Percentiles rank a stretch among this genome's conserved stretches.
Evolutionary conservation across 805 yeast genomes (phyloP).

Genomic region (Saccharomycopsis javanensis): DNA sequence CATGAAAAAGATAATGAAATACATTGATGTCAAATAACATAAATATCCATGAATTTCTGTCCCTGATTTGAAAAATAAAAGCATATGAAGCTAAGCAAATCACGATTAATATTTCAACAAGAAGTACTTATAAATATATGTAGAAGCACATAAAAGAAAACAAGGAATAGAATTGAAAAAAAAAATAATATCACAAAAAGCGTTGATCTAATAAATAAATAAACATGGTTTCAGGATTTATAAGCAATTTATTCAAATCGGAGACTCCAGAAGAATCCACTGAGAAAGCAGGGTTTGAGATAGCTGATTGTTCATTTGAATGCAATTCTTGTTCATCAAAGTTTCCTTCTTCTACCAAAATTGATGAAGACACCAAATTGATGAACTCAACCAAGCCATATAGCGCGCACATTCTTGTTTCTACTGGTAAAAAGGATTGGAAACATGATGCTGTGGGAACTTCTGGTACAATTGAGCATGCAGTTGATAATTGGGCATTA

Average conservation of each 20-base stretch:
- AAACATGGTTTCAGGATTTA: neutral
- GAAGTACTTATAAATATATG: no score
- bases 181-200: no score
- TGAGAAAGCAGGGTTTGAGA: neutral
- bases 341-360: conserved; percentile 42
- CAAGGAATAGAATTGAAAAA: no score
- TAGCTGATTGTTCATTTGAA: conserved; percentile 35
- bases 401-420: conserved; percentile 63
- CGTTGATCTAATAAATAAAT: no score
- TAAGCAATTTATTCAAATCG: neutral
- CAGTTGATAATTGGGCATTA: conserved; percentile 33
- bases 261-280: neutral
- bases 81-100: no score
- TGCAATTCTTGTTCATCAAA: conserved; percentile 47
- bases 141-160: no score
- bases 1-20: no score
- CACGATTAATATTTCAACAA: no score
- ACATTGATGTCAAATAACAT: no score
- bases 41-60: no score
- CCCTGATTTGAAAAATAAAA: no score
- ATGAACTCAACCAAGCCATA: conserved; percentile 67
- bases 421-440: conserved; percentile 87
- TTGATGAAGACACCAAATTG: conserved; percentile 36
- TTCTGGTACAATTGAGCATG: conserved; percentile 36
- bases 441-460: conserved; percentile 55